phyloP scores from a whole-genome alignment of 768 basidiomycete genomes.

The Hypsizygus marmoreus region DNA sequence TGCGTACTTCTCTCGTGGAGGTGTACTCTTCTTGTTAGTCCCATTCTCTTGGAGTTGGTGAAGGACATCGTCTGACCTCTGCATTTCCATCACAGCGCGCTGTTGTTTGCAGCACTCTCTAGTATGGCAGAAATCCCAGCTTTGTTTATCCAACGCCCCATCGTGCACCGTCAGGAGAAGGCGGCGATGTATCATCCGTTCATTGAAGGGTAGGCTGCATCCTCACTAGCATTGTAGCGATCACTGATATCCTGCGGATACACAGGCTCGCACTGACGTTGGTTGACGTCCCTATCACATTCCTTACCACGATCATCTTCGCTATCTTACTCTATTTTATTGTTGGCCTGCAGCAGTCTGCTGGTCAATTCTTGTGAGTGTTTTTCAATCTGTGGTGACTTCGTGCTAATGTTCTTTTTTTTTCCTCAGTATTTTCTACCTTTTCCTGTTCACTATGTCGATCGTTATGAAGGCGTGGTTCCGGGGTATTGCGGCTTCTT shows the following conservation, averaged over 20 bases:
- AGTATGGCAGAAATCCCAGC: slow-evolving; percentile 68
- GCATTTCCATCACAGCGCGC: slow-evolving; percentile 43
- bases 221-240: slow-evolving; percentile 11
- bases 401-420: background rate
- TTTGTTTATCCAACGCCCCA: slow-evolving; percentile 62
- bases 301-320: slow-evolving; percentile 48
- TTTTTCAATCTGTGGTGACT: slow-evolving; percentile 3
- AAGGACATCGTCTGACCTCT: slow-evolving; percentile 2
- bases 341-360: slow-evolving; percentile 54
- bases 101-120: slow-evolving; percentile 60
- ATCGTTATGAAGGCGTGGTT: slow-evolving; percentile 78
- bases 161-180: slow-evolving; percentile 55
- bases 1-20: slow-evolving; percentile 73
- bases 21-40: slow-evolving; percentile 73
- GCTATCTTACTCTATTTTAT: slow-evolving; percentile 61
- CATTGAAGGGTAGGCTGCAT: slow-evolving; percentile 38
- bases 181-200: slow-evolving; percentile 67
- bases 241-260: slow-evolving; percentile 13
- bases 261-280: slow-evolving; percentile 55
- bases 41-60: background rate
- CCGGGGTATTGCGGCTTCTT: slow-evolving; percentile 62
- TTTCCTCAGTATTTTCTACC: slow-evolving; percentile 51
- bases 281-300: slow-evolving; percentile 62
- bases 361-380: slow-evolving; percentile 67
- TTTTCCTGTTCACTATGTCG: slow-evolving; percentile 59